Evolutionary conservation across 2,329 filamentous ascomycete genomes (phyloP).

Genomic region (Alternaria brassicae): DNA sequence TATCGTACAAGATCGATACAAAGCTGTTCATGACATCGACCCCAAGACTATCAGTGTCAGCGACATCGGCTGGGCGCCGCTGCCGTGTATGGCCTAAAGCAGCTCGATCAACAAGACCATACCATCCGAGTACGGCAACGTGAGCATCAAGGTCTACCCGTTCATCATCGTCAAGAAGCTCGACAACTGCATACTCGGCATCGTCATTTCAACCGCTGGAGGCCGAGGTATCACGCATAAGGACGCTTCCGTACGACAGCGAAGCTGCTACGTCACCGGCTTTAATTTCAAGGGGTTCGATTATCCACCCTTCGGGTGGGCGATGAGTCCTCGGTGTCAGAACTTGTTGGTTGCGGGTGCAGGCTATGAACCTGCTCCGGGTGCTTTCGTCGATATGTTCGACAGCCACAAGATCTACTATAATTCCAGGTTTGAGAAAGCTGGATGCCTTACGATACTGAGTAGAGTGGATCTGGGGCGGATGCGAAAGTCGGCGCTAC

Average conservation of each 20-base stretch:
- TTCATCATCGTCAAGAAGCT: conserved; percentile 6
- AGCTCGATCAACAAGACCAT: background rate
- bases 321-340: background rate
- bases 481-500: background rate
- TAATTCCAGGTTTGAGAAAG: background rate
- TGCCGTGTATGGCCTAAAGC: background rate
- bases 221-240: background rate
- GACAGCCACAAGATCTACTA: background rate
- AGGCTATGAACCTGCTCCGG: background rate
- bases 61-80: conserved; percentile 1
- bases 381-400: background rate
- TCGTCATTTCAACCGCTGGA: background rate
- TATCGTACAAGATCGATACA: background rate
- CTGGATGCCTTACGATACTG: background rate
- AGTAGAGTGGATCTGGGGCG: background rate
- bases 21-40: background rate
- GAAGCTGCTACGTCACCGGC: background rate
- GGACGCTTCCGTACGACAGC: background rate
- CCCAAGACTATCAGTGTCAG: background rate
- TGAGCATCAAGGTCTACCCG: background rate
- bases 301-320: background rate
- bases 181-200: background rate
- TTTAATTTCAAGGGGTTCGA: background rate
- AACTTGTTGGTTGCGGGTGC: background rate
- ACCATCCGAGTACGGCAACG: background rate